Percentiles rank a stretch among this genome's conserved stretches.
Evolutionary conservation across 2,329 filamentous ascomycete species (phyloP).

Genomic region (Clarireedia monteithiana): DNA sequence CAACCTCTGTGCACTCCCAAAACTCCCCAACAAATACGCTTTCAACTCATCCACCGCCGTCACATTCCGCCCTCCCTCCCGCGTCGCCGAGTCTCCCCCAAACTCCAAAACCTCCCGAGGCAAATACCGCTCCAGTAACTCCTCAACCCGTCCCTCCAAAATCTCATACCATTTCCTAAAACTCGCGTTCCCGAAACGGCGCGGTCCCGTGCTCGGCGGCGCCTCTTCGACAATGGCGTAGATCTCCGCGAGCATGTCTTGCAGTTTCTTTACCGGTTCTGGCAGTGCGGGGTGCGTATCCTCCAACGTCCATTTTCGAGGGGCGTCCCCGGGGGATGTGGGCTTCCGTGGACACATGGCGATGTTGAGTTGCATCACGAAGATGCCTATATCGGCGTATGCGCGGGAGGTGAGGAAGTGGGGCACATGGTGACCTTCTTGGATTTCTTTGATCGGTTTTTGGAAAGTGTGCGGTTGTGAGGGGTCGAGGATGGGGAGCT

Average conservation of each 20-base stretch:
- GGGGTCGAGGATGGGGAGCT: conserved; percentile 36
- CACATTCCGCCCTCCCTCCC: conserved; percentile 17
- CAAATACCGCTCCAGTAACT: conserved; percentile 50
- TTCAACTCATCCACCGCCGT: conserved; percentile 60
- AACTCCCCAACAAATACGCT: conserved; percentile 74
- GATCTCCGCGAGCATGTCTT: conserved; percentile 44
- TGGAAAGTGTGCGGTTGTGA: conserved; percentile 49
- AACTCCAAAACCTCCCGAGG: conserved; percentile 36
- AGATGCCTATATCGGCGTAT: conserved; percentile 80
- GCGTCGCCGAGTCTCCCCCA: conserved; percentile 12
- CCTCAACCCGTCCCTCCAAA: conserved; percentile 51
- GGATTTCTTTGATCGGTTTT: conserved; percentile 70
- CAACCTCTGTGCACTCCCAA: conserved; percentile 80
- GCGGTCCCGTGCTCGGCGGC: conserved; percentile 76
- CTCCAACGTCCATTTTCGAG: conserved; percentile 44
- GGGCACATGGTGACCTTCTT: conserved; percentile 74
- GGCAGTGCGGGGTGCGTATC: conserved; percentile 35
- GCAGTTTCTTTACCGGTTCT: conserved; percentile 52
- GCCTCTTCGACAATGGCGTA: conserved; percentile 64
- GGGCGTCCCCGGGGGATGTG: conserved; percentile 30
- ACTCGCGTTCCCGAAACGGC: conserved; percentile 86
- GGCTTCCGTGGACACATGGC: conserved; percentile 67
- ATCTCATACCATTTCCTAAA: conserved; percentile 78
- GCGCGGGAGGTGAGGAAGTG: conserved; percentile 74
- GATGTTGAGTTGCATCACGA: conserved; percentile 83